phyloP scores from a whole-genome alignment of 2,329 filamentous ascomycete species.

The Neopestalotiopsis sp. region DNA sequence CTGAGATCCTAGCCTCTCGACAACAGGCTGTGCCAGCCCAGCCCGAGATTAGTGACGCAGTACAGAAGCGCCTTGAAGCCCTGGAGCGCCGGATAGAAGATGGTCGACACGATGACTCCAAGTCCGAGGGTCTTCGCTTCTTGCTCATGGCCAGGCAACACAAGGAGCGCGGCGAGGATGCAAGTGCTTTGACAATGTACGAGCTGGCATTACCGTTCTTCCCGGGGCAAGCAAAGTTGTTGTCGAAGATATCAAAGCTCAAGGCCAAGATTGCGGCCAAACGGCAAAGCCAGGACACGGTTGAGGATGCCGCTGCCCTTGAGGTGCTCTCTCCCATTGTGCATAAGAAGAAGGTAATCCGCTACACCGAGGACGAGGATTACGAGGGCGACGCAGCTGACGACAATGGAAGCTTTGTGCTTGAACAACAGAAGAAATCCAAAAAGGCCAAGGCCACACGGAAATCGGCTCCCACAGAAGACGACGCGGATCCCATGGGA shows the following conservation, averaged over 20 bases:
- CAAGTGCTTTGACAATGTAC: constrained; percentile 82
- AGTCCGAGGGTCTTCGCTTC: constrained; percentile 82
- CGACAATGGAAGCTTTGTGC: constrained; percentile 40
- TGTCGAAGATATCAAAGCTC: constrained; percentile 71
- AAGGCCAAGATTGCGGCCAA: constrained; percentile 53
- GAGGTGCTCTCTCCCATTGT: constrained; percentile 12
- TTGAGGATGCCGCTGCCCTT: not conserved
- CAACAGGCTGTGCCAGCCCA: constrained; percentile 56
- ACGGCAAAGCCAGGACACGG: constrained; percentile 30
- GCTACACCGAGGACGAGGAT: constrained; percentile 22
- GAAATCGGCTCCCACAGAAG: constrained; percentile 26
- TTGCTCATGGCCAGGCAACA: constrained; percentile 92
- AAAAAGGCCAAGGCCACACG: constrained; percentile 29
- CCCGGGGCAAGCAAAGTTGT: constrained; percentile 79
- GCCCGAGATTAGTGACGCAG: constrained; percentile 72
- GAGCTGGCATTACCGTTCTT: constrained; percentile 85
- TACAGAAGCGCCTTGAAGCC: constrained; percentile 81
- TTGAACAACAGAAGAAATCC: constrained; percentile 24
- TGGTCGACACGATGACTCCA: constrained; percentile 69
- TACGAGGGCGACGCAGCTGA: constrained; percentile 37
- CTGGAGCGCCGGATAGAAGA: constrained; percentile 86
- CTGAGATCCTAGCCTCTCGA: constrained; percentile 84
- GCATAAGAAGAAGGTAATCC: constrained; percentile 21
- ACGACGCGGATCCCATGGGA: constrained; percentile 59
- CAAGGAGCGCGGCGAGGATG: constrained; percentile 81